Conservation (phyloP, 768 basidiomycete species). For the Kockovaella imperatae region DNA sequence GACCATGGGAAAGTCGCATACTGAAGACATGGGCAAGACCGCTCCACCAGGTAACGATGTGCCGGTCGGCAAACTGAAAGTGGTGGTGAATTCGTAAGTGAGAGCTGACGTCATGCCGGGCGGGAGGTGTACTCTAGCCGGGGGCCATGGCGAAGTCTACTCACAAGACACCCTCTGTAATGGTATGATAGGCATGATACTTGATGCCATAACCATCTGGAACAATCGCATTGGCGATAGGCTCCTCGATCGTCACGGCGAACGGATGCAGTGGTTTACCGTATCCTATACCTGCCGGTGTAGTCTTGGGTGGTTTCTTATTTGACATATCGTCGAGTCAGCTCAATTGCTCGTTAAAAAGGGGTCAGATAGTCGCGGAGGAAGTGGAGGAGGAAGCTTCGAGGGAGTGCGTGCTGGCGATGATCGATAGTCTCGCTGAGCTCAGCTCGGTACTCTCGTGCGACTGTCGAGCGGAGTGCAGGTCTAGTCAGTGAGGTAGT, state of each 20-base stretch:
- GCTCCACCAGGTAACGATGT: conserved; percentile 37
- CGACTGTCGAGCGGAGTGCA: no score
- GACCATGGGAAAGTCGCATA: conserved; percentile 38
- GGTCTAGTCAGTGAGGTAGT: no score
- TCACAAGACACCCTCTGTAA: conserved; percentile 40
- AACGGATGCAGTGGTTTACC: conserved; percentile 39
- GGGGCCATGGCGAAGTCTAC: not conserved
- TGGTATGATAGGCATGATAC: conserved; percentile 42
- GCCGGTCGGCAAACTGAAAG: conserved; percentile 25
- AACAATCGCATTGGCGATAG: conserved; percentile 34
- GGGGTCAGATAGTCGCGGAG: no score
- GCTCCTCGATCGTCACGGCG: conserved; percentile 38
- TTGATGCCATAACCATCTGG: conserved; percentile 42
- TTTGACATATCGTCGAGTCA: no score
- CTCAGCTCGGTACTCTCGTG: no score
- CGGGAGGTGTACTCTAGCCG: no score
- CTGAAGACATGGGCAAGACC: conserved; percentile 35
- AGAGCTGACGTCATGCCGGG: no score
- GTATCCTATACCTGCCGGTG: conserved; percentile 27
- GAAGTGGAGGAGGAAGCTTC: no score
- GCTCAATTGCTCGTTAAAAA: no score
- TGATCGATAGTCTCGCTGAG: no score
- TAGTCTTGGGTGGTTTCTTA: conserved; percentile 20
- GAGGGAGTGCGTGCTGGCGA: no score
- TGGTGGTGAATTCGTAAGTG: not conserved